Evolutionary conservation across 345 rosid species (phyloP), one percentile per base, ranked within the genome.

Genomic region (Physaria fendleri): DNA sequence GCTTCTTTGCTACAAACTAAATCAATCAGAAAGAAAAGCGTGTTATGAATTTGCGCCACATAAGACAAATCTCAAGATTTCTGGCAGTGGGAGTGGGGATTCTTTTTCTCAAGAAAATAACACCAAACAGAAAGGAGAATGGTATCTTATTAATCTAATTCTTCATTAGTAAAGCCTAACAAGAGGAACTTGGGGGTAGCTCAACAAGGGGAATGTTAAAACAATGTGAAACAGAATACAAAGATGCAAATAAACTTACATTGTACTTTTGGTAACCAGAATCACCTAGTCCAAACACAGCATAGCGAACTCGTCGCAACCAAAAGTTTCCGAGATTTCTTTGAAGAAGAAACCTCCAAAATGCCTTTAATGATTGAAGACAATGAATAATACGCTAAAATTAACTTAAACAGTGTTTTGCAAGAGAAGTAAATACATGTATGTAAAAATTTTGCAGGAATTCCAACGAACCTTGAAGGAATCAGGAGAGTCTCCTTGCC

Each of bases 1-100:
- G 84, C 77, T 78, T 93, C 82, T 93, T 93, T 52, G 97, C 97
- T 64, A 78, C 99, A 89, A 86, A 87, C 99, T 89, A 79, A 75
- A 81, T 56, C 68, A 74, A 77, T 47, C 25, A 59, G 43, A 32
- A 54, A 62, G 49, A 56, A 49, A 21, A 38, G 8, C 28, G 14
- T 21, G 33, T 58, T 49, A 46, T 13, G 8, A 15, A 43, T 25
- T 45, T 44, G 55, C 34, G 38, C 32, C 45, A 43, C 20, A 34
- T 43, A 23, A 56, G 35, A 56, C 11, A 37, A 28, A 11, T 14
- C 24, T 38, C 56, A 28, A 32, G 35, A 24, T 25, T 5, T 49
- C 4, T 16, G 25, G 46, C 8, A 21, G 6, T 23, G 65, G 22
- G 4, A 21, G 6, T 23, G 65, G 22, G 4, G 10, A 28, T 12